Evolutionary conservation across 352 stramenopile species (phyloP).

Genomic region (Phytophthora lateralis): DNA sequence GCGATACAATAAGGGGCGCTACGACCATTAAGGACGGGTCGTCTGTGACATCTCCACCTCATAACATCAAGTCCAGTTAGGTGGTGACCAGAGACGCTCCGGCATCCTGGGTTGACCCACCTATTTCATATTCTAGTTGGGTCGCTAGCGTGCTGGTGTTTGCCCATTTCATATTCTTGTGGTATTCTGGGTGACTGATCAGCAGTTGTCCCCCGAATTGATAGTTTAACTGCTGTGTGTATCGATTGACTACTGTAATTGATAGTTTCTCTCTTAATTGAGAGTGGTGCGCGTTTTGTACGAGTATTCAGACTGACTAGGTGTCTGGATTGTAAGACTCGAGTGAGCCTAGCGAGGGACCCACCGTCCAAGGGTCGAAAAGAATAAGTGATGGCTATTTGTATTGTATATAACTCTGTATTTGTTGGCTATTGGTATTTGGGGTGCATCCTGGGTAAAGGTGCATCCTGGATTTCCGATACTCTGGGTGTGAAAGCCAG

Average conservation of each 20-base stretch:
- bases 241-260: neutral
- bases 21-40: neutral
- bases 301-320: neutral
- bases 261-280: neutral
- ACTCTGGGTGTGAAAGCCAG: neutral
- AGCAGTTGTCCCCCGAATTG: no score
- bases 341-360: neutral
- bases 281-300: neutral
- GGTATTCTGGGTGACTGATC: no score
- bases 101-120: neutral
- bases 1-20: no score
- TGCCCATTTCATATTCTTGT: neutral
- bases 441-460: neutral
- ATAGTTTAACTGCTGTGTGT: neutral
- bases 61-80: no score
- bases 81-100: no score
- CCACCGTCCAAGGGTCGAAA: neutral
- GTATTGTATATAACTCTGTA: neutral
- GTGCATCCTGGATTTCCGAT: neutral
- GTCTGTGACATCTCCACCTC: neutral
- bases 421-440: neutral
- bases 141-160: neutral
- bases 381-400: neutral
- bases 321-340: neutral
- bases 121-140: neutral